Conservation (phyloP, 202 grass and related monocot species). For the Cymbopogon flexuosus region DNA sequence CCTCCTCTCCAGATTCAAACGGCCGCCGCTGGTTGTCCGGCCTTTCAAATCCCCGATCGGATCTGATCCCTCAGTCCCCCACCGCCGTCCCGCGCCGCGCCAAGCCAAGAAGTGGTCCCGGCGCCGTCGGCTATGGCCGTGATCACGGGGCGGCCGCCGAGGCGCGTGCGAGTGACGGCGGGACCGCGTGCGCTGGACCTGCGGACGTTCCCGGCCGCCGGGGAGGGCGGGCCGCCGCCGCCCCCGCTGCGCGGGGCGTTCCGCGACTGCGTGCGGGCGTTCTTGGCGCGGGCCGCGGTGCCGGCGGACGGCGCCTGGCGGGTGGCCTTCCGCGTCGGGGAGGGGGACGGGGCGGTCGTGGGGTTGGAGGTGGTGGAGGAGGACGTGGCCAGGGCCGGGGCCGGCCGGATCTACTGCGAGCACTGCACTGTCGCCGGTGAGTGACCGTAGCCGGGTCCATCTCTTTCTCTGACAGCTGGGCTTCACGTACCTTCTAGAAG, state of each 20-base stretch:
- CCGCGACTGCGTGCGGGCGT: conserved; percentile 39
- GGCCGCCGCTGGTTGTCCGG: neutral
- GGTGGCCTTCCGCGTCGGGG: conserved; percentile 28
- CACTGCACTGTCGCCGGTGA: conserved; percentile 63
- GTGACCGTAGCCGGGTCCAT: neutral
- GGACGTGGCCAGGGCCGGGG: conserved; percentile 37
- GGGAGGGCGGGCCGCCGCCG: neutral
- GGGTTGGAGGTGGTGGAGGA: conserved; percentile 57
- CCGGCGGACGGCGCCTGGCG: conserved; percentile 26
- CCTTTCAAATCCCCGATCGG: neutral
- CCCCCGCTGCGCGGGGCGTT: conserved; percentile 13
- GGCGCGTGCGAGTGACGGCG: conserved; percentile 46
- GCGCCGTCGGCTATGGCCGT: conserved; percentile 36
- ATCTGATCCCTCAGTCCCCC: neutral
- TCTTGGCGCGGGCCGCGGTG: conserved; percentile 40
- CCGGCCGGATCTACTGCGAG: conserved; percentile 46
- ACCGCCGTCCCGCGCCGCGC: neutral
- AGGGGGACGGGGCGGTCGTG: neutral
- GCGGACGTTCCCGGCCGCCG: conserved; percentile 24
- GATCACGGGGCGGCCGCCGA: conserved; percentile 29
- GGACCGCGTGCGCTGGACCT: conserved; percentile 37
- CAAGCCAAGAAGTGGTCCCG: too few relatives aligned
- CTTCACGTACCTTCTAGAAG: too few relatives aligned
- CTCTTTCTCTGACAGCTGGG: neutral
- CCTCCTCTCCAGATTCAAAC: neutral